Evolutionary conservation across 1,139 yeast species (phyloP), one percentile per base, ranked within the genome.

Genomic region (Pichia sp.): DNA sequence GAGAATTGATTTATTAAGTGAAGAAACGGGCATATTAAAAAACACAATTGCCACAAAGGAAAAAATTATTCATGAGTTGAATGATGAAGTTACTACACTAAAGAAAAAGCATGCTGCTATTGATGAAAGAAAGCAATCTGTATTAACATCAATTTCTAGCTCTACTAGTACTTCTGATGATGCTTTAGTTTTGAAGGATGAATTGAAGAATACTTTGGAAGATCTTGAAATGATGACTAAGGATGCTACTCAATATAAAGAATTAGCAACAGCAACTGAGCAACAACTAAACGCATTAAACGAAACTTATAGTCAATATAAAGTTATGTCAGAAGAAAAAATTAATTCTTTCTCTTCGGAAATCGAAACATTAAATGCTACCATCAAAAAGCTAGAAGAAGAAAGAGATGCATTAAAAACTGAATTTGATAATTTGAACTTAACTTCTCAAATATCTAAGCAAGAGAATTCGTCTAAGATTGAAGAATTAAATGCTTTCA

Each of bases 1-100:
- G 16, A 79, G 80, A 56, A 68, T 84, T 43, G 91, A 83, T 46
- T 68, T 72, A 31, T 69, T 81, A 22, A 65, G 56, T 30, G 43
- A 65, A 33, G 84, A 81, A 45, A 57, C 78, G 29, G 63, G 70
- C 26, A 52, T 64, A 21, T 55, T 68, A 6, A 61, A 62, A 29
- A 68, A 66, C 32, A 65, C 74, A 19, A 57, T 79, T 42, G 62
- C 64, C 5, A 55, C 68, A 2, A 75, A 73, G 45, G 63, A 65
- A 31, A 62, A 62, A 13, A 55, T 67, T 11, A 63, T 68, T 22
- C 62, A 59, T 4, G 55, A 59, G 10, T 40, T 70, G 20, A 59
- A 39, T 5, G 23, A 29, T 13, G 52, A 54, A 38, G 34, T 55
- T 8, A 44, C 64, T 23, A 36, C 52, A 0, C 37, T 58, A 37